Evolutionary conservation across 2,329 filamentous ascomycete genomes (phyloP).

Genomic region (Samsoniella hepiali): DNA sequence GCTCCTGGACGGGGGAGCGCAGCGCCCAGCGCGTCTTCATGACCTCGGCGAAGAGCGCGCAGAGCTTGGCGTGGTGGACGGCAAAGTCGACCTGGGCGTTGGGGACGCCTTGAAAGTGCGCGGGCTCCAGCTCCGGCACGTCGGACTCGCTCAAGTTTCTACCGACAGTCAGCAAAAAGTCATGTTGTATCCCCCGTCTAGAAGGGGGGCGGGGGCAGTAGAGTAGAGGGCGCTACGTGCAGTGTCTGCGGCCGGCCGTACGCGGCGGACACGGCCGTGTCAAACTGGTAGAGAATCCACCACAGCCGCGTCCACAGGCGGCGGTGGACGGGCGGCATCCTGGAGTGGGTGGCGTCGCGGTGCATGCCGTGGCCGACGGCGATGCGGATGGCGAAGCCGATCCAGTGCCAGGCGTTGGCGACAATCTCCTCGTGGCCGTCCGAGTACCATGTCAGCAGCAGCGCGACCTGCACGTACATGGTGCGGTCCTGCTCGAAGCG

Average conservation of each 20-base stretch:
- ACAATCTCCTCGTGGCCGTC: constrained; percentile 53
- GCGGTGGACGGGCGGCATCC: constrained; percentile 31
- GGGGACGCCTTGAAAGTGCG: constrained; percentile 42
- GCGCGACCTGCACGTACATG: constrained; percentile 50
- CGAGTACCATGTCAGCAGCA: constrained; percentile 54
- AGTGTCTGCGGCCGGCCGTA: constrained; percentile 52
- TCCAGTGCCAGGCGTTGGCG: constrained; percentile 51
- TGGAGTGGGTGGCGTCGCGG: constrained; percentile 31
- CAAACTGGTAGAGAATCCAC: constrained; percentile 41
- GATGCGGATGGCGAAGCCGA: constrained; percentile 50
- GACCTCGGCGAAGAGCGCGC: constrained; percentile 45
- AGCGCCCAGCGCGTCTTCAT: constrained; percentile 28
- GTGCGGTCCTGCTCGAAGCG: constrained; percentile 52
- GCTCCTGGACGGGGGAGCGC: constrained; percentile 1
- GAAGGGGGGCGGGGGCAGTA: no score
- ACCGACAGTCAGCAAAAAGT: not conserved
- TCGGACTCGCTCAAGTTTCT: constrained; percentile 50
- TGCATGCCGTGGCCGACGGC: constrained; percentile 55
- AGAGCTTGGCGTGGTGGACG: constrained; percentile 48
- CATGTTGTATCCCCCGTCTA: no score
- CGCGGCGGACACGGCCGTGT: constrained; percentile 35
- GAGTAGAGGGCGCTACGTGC: constrained; percentile 23
- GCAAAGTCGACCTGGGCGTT: constrained; percentile 42
- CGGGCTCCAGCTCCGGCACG: constrained; percentile 40
- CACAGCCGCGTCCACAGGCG: constrained; percentile 37